phyloP scores from a whole-genome alignment of 306 rosid species.

The Pueraria montana region DNA sequence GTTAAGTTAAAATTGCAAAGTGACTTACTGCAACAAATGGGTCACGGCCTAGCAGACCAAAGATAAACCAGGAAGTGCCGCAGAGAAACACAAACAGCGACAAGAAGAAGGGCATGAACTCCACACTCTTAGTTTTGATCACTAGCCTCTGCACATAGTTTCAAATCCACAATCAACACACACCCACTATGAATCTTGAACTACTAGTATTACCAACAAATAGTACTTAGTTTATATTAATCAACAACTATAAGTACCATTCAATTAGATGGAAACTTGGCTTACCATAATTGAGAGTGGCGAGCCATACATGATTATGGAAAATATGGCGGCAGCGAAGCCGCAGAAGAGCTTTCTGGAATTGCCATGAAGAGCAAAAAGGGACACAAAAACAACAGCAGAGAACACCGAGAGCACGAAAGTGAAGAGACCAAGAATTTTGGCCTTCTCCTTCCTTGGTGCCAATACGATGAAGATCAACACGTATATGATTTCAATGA shows the following conservation, averaged over 20 bases:
- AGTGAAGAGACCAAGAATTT: constrained; percentile 62
- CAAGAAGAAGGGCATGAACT: constrained; percentile 93
- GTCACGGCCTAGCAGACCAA: constrained; percentile 85
- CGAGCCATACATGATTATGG: constrained; percentile 91
- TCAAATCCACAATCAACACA: background rate
- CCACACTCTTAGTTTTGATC: constrained; percentile 82
- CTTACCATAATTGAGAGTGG: constrained; percentile 92
- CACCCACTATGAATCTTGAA: no score
- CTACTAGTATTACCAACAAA: no score
- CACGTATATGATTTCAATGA: constrained; percentile 74
- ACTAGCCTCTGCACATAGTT: constrained; percentile 76
- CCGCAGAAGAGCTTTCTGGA: constrained; percentile 84
- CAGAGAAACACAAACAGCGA: constrained; percentile 88
- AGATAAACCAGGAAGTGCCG: constrained; percentile 91
- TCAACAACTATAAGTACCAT: no score
- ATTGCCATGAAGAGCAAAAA: constrained; percentile 67
- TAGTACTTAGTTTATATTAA: no score
- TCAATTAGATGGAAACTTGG: background rate
- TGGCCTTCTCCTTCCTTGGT: constrained; percentile 66
- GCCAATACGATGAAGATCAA: constrained; percentile 66
- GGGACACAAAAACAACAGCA: constrained; percentile 75
- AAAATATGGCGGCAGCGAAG: constrained; percentile 72
- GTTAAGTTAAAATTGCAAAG: background rate
- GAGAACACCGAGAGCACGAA: constrained; percentile 59
- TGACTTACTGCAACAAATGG: constrained; percentile 79